Percentiles rank a stretch among this genome's conserved stretches.
phyloP scores from a whole-genome alignment of 108 stramenopile species.

The Thalassiosira profunda region DNA sequence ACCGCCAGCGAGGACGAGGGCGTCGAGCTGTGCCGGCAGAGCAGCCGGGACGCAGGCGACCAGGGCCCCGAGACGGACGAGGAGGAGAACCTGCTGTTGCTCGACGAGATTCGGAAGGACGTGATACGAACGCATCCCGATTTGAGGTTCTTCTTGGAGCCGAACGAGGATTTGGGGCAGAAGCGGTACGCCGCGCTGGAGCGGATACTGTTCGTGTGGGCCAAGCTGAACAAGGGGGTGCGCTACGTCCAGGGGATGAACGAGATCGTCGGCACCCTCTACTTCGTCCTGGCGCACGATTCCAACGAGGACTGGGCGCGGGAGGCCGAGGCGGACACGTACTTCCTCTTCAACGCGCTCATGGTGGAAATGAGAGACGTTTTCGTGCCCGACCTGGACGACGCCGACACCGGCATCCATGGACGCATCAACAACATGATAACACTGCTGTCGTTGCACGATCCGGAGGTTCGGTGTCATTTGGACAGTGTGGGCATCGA shows the following conservation, averaged over 20 bases:
- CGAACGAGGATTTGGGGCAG: conserved; percentile 64
- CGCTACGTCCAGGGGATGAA: conserved; percentile 99
- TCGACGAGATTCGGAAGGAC: conserved; percentile 92
- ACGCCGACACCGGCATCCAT: conserved; percentile 87
- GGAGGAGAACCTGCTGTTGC: conserved; percentile 64
- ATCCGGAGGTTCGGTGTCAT: conserved; percentile 90
- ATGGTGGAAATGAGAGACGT: conserved; percentile 94
- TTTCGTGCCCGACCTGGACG: conserved; percentile 88
- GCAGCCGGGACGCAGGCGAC: neutral
- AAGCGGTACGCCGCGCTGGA: conserved; percentile 89
- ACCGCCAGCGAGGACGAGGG: conserved; percentile 21
- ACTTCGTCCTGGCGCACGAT: conserved; percentile 93
- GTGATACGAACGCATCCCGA: conserved; percentile 91
- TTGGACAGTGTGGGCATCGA: conserved; percentile 87
- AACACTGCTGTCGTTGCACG: conserved; percentile 73
- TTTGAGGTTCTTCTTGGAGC: conserved; percentile 84
- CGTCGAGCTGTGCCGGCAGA: too few relatives aligned
- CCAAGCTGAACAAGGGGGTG: conserved; percentile 95
- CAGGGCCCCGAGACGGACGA: conserved; percentile 29
- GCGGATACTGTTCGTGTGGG: conserved; percentile 94
- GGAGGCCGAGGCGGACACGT: conserved; percentile 93
- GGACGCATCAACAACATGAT: conserved; percentile 88
- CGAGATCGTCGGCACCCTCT: conserved; percentile 94
- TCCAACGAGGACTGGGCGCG: conserved; percentile 74
- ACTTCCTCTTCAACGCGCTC: conserved; percentile 91